Base-by-base conservation (phyloP, 2,329 filamentous ascomycete species). In the Colletotrichum scovillei region DNA sequence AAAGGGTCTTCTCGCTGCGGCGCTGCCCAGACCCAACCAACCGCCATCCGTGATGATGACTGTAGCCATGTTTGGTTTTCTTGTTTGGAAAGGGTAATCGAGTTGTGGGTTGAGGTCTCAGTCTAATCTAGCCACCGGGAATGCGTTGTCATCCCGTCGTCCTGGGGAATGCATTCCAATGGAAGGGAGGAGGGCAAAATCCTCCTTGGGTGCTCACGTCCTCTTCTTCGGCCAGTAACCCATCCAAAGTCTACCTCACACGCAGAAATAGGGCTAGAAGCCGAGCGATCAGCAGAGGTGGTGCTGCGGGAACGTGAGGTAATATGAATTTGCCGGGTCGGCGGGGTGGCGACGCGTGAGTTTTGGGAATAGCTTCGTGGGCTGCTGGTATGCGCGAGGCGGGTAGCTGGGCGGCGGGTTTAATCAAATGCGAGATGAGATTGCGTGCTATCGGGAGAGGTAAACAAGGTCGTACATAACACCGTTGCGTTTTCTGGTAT, bases 131-230 rank as follows among this genome's bases (percentile, higher is more conserved):
- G 5, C 67, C 49, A 19, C 26, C 12, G 9, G 71, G 67, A 73
- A 70, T 73, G 67, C 55, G 67, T 71, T 49, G 52, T 56, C 67
- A 71, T 57, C 57, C 55, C 9, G 60, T 73, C 35, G 60, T 42
- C 67, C 46, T 24, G 28, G 70, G 60, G 70, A 65, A 70, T 65
- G 67, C 71, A 66, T 70, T 70, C 66, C 70, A 55, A 64, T 64
- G 57, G 63, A 62, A 73, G 70, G 70, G 66, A 73, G 67, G 16
- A n/a, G n/a, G 28, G 22, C 35, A 12, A 16, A 24, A 5, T 16
- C 3, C 28, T 5, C 19, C 7, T 14, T 9, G 12, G 2, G 19
- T 7, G 4, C 22, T 26, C 46, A 26, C 58, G 19, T 16, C 22
- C 32, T 58, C 38, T 26, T 12, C 19, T 22, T 6, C 24, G n/a